These are phyloP conservation scores for Talaromyces liani DNA, from an alignment of 495 filamentous ascomycete genomes.

Conservation along the genomic window DNA sequence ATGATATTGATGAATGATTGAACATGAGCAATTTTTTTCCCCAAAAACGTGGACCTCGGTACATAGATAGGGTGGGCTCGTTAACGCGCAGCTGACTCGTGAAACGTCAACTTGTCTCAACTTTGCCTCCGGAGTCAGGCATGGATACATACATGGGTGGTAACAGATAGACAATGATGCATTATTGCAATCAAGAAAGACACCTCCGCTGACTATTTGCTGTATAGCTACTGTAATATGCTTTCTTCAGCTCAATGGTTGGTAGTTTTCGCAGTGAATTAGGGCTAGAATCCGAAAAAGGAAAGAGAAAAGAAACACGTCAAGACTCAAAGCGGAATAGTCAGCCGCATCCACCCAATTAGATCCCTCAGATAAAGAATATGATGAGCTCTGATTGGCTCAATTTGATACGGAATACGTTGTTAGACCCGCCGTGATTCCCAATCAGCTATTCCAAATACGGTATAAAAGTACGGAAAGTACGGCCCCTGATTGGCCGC, in stretches of 20 bases:
- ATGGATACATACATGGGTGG: not conserved
- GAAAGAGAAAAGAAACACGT: not conserved
- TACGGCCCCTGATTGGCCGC: not conserved
- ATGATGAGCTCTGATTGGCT: not conserved
- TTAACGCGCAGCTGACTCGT: not conserved
- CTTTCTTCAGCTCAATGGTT: not conserved
- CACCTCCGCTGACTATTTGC: not conserved
- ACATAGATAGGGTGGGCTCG: not conserved
- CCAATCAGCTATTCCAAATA: not conserved
- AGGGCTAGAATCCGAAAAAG: not conserved
- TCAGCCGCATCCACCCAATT: not conserved
- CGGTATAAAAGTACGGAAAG: not conserved
- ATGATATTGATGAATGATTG: not conserved
- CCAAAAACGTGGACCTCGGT: not conserved
- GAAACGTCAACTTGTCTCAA: not conserved
- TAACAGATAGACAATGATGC: not conserved
- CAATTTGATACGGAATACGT: not conserved
- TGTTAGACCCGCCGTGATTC: not conserved
- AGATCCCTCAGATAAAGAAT: not conserved
- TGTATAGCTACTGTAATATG: not conserved
- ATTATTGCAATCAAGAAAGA: not conserved
- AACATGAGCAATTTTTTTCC: not conserved
- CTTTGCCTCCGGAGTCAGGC: not conserved
- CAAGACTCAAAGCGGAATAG: not conserved
- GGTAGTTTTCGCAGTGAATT: not conserved